Evolutionary conservation across 192 early-diverging fungal species (phyloP).

Genomic region (Podochytrium sp.): DNA sequence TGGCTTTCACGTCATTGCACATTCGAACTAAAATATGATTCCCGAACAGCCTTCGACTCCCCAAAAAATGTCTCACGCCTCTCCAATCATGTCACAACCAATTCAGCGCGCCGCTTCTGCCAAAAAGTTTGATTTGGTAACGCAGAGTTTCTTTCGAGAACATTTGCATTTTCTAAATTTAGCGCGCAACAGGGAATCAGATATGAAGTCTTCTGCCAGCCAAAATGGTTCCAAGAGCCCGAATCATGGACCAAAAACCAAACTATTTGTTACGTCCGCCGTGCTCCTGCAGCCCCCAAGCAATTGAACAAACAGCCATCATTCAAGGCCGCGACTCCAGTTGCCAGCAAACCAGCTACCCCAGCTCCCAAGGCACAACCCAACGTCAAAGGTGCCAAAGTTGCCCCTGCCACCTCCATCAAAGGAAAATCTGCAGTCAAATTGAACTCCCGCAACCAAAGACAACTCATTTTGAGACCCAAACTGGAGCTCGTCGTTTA

Average conservation of each 20-base stretch:
- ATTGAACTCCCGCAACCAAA: slow-evolving; percentile 23
- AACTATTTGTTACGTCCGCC: neutral
- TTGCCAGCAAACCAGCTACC: slow-evolving; percentile 1
- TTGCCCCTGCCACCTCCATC: neutral
- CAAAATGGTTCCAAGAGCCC: slow-evolving; percentile 11
- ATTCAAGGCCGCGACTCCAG: neutral
- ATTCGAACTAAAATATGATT: neutral
- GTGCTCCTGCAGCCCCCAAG: neutral
- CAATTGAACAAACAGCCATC: slow-evolving; percentile 7
- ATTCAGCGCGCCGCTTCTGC: neutral
- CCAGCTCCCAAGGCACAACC: neutral
- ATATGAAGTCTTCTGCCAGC: slow-evolving; percentile 10
- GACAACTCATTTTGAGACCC: slow-evolving; percentile 27
- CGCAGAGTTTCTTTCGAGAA: neutral
- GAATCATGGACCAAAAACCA: slow-evolving; percentile 1
- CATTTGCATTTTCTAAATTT: neutral
- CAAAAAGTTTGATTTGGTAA: slow-evolving; percentile 13
- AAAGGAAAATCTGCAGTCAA: slow-evolving; percentile 11
- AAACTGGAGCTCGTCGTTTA: slow-evolving; percentile 18
- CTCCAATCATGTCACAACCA: slow-evolving; percentile 13
- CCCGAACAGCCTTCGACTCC: neutral
- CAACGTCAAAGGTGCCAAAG: neutral
- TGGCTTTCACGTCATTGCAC: too few species aligned
- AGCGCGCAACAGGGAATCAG: neutral
- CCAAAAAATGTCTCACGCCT: neutral